Conservation (phyloP, 1,139 yeast species). For the Magnusiomyces sp. region DNA sequence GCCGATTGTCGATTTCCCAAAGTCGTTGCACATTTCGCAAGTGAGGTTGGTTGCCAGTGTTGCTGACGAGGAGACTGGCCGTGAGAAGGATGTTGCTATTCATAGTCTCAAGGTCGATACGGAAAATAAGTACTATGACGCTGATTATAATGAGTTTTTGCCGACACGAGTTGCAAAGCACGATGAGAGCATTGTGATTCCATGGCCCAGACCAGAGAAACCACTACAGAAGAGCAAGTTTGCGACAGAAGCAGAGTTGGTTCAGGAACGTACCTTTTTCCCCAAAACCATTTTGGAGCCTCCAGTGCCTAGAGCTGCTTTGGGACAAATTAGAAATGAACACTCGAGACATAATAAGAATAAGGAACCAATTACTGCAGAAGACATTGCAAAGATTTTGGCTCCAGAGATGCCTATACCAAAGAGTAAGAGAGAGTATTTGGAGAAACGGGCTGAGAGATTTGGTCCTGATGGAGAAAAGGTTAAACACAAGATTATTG, state of each 20-base stretch:
- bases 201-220: slow-evolving; percentile 80
- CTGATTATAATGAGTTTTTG: slow-evolving; percentile 61
- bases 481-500: slow-evolving; percentile 31
- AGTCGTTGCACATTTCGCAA: slow-evolving; percentile 52
- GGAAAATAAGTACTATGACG: slow-evolving; percentile 53
- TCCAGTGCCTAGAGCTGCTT: slow-evolving; percentile 62
- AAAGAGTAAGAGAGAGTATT: slow-evolving; percentile 11
- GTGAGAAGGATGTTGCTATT: slow-evolving; percentile 59
- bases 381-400: slow-evolving; percentile 18
- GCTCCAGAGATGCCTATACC: slow-evolving; percentile 67
- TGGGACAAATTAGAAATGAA: slow-evolving; percentile 67
- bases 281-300: slow-evolving; percentile 58
- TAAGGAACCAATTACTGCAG: slow-evolving; percentile 7
- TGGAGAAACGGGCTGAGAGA: slow-evolving; percentile 1
- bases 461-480: background rate
- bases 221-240: slow-evolving; percentile 35
- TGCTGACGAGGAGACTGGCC: slow-evolving; percentile 48
- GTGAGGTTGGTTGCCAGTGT: slow-evolving; percentile 74
- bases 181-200: slow-evolving; percentile 60
- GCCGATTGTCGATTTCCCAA: slow-evolving; percentile 53
- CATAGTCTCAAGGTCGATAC: slow-evolving; percentile 59
- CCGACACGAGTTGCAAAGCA: slow-evolving; percentile 69
- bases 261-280: slow-evolving; percentile 65
- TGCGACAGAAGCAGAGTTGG: slow-evolving; percentile 52
- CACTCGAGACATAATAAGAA: slow-evolving; percentile 40